Evolutionary conservation across 2,329 filamentous ascomycete species (phyloP), one percentile per base, ranked within the genome.

Genomic region (Orbilia quercus): DNA sequence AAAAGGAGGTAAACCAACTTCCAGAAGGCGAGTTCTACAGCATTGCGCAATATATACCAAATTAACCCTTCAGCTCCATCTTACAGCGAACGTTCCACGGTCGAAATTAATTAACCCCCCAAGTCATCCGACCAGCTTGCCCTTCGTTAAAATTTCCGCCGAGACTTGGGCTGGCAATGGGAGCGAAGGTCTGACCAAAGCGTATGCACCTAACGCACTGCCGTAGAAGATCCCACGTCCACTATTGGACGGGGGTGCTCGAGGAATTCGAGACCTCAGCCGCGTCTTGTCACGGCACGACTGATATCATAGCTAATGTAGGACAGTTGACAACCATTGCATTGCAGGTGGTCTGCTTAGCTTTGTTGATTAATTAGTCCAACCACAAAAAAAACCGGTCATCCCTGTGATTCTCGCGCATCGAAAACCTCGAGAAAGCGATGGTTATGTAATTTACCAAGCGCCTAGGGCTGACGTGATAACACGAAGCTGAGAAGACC

Each of bases 231-330:
- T 58, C 62, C 25, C 44, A 14, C n/a, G 6, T 31, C 42, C 31
- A 31, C 22, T 7, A 66, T 66, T 66, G 62, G 62, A 42, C 23
- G 34, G n/a, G 1, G 22, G 31, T 38, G 28, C 28, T 9, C 28
- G 51, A 9, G n/a, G n/a, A n/a, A n/a, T n/a, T n/a, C n/a, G n/a
- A n/a, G n/a, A 58, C 20, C 50, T 66, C 62, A 66, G 62, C 62
- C 62, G 31, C 25, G 62, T 51, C 53, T 58, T 48, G 53, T 22
- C 38, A 45, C 16, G 20, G 28, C 38, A 23, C 28, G 38, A 25
- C 51, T 20, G 60, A 55, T 42, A 55, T 55, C 34, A 53, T 65
- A 48, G 22, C 5, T 11, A 45, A 5, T 9, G 45, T 50, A 28
- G 7, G 23, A 50, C 23, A 50, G 23, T 4, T 18, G 11, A 5